Percentiles rank a stretch among this genome's conserved stretches.
Evolutionary conservation across 2,329 filamentous ascomycete species (phyloP).

Genomic region (Hymenoscyphus infarciens): DNA sequence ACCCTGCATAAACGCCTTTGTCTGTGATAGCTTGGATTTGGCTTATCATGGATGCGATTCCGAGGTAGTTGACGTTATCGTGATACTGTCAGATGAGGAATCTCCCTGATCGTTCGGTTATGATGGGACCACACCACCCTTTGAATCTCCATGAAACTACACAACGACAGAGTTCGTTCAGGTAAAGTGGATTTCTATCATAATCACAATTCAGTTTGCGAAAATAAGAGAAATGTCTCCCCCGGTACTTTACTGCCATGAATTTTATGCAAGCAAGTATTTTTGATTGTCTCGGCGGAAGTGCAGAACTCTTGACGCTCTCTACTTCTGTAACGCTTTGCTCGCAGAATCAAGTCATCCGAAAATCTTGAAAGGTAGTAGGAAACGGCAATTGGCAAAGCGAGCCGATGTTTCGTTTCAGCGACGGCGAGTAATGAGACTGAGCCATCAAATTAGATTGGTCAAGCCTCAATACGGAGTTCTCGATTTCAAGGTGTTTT

Average conservation of each 20-base stretch:
- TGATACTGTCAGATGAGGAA: background rate
- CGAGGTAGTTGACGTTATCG: background rate
- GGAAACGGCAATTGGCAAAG: background rate
- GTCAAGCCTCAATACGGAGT: too few species aligned
- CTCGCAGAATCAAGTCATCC: background rate
- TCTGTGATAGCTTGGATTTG: background rate
- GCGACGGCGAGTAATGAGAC: background rate
- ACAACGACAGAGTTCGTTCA: background rate
- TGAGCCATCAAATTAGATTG: background rate
- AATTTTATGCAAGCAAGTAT: background rate
- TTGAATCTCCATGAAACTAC: background rate
- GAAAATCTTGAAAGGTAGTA: background rate
- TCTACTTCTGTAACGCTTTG: background rate
- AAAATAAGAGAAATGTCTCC: background rate
- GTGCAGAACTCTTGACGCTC: too few species aligned
- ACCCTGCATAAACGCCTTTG: background rate
- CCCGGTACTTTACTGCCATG: background rate
- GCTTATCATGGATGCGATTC: background rate
- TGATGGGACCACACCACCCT: background rate
- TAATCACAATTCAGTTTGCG: background rate
- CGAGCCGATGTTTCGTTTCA: background rate
- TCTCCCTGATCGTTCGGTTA: conserved; percentile 1
- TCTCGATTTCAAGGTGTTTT: too few species aligned
- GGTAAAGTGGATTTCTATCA: background rate
- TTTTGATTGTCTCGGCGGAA: too few species aligned